phyloP scores from a whole-genome alignment of 1,284 basidiomycete genomes.

The Boletus albobrunnescens region DNA sequence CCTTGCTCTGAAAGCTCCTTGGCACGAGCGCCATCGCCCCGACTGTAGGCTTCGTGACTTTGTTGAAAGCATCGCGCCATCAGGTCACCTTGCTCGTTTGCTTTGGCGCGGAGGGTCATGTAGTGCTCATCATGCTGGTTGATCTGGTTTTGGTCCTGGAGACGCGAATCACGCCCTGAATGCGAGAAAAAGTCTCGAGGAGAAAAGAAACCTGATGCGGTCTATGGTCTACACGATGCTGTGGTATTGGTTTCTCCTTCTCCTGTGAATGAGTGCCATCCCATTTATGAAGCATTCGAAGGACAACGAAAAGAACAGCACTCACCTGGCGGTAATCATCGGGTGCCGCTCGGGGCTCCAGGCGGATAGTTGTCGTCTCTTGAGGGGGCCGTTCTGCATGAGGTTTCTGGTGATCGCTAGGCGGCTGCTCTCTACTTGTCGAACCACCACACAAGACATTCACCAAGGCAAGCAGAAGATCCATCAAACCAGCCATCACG shows the following conservation, averaged over 20 bases:
- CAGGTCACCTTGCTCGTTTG: constrained; percentile 67
- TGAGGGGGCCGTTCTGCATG: constrained; percentile 13
- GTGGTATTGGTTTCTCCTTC: constrained; percentile 17
- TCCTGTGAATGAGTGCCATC: constrained; percentile 14
- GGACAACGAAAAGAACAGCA: background rate
- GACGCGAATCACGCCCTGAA: constrained; percentile 3
- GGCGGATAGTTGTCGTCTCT: constrained; percentile 7
- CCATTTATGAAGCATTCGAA: too few relatives aligned
- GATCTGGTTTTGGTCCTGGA: constrained; percentile 56
- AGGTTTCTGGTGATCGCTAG: constrained; percentile 8
- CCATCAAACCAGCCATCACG: constrained; percentile 25
- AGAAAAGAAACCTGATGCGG: constrained; percentile 17
- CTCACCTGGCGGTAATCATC: constrained; percentile 15
- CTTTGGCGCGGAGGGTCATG: constrained; percentile 62
- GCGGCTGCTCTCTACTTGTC: constrained; percentile 11
- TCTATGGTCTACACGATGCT: constrained; percentile 9
- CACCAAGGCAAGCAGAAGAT: constrained; percentile 26
- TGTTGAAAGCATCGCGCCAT: constrained; percentile 70
- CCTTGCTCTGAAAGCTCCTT: constrained; percentile 84
- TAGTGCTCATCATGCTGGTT: constrained; percentile 74
- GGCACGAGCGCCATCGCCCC: constrained; percentile 74
- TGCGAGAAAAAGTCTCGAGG: background rate
- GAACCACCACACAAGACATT: constrained; percentile 25
- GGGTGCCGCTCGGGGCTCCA: background rate
- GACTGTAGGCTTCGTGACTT: constrained; percentile 63